Evolutionary conservation across 2,329 filamentous ascomycete species (phyloP).

Genomic region (Sarocladium oryzae): DNA sequence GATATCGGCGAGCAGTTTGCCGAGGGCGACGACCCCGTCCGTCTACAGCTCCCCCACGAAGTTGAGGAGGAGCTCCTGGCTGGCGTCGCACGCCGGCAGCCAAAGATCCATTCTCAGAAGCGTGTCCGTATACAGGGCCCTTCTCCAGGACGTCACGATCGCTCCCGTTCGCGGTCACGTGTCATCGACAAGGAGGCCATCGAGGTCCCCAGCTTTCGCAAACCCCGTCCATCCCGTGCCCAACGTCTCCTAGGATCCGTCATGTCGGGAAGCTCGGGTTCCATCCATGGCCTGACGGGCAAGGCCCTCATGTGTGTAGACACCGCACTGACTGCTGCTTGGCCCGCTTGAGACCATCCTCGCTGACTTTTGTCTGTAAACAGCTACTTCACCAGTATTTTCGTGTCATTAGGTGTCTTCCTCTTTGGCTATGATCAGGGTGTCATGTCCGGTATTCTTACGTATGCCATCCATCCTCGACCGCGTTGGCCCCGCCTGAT

Average conservation of each 20-base stretch:
- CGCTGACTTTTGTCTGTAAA: conserved; percentile 14
- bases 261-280: conserved; percentile 75
- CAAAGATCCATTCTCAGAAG: conserved; percentile 31
- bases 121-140: conserved; percentile 65
- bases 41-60: conserved; percentile 59
- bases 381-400: conserved; percentile 92
- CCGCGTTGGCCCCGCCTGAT: neutral
- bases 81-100: conserved; percentile 38
- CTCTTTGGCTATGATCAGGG: conserved; percentile 87
- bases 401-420: conserved; percentile 81
- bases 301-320: conserved; percentile 76
- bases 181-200: conserved; percentile 69
- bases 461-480: conserved; percentile 37
- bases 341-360: neutral
- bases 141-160: conserved; percentile 31
- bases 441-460: conserved; percentile 73
- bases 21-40: conserved; percentile 75
- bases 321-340: conserved; percentile 4
- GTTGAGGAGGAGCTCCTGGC: conserved; percentile 57
- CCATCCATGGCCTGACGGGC: conserved; percentile 88
- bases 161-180: conserved; percentile 31
- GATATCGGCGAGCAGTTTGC: conserved; percentile 89
- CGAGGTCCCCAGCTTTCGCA: conserved; percentile 63
- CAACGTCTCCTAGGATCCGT: conserved; percentile 70
- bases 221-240: conserved; percentile 55